Evolutionary conservation across 768 basidiomycete genomes (phyloP), one percentile per base, ranked within the genome.

Genomic region (Scleroderma citrinum): DNA sequence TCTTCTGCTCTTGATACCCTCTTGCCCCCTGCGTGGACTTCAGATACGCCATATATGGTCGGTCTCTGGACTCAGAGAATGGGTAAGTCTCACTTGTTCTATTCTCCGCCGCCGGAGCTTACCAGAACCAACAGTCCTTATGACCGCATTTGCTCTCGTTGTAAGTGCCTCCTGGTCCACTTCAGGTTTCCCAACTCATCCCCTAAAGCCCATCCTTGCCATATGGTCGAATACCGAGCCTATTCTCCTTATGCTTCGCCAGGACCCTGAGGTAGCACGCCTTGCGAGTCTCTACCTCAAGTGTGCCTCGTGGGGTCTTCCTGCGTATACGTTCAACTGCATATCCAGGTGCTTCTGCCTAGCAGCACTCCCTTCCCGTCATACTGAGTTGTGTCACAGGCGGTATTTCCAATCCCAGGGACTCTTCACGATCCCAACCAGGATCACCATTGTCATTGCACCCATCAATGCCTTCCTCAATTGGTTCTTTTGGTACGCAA

Each of bases 1-100:
- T 72, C 81, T 7, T 88, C 85, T 43, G 83, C 91, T 0, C 80
- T 99, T 17, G 96, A 99, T 65, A 94, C 94, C 0, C 77, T 99
- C 58, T 80, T 97, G 10, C 95, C 96, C 1, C 81, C 90, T 35
- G 93, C 95, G 14, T 99, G 90, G 93, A 94, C 96, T 0, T 92
- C 92, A 2, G 62, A 82, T 1, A 81, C 85, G 26, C 95, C 93
- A 0, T 70, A 84, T 13, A 74, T 91, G 10, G 90, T 97, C 11
- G 93, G 93, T 7, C 74, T 95, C 7, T 95, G 93, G 93, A 68
- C 86, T 8, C 92, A 94, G 64, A 73, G 93, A 54, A 92, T 91
- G 87, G 71, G 86, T 87, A 55, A 39, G 83, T 72, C 47, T 34
- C 40, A 21, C 5, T 12, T 16, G 24, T 20, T 26, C 23, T 19